Percentiles rank a stretch among this genome's conserved stretches.
These are phyloP conservation scores for Ceratobasidium sp. DNA, from an alignment of 1,284 basidiomycete species.

Conservation along the genomic window DNA sequence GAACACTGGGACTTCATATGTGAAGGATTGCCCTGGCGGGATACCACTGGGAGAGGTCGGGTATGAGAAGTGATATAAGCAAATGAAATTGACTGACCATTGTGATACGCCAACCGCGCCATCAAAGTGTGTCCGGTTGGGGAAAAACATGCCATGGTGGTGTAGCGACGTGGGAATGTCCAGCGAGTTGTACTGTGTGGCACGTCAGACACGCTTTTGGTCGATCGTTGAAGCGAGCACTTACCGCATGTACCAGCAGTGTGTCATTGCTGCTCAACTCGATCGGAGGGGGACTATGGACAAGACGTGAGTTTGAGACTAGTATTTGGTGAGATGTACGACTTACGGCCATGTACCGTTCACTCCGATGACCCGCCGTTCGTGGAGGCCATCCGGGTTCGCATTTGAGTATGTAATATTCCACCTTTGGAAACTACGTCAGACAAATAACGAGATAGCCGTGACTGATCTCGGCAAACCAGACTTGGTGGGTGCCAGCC, in stretches of 20 bases:
- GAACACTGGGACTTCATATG: constrained; percentile 82
- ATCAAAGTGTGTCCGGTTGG: constrained; percentile 84
- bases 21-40: constrained; percentile 74
- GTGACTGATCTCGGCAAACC: constrained; percentile 13
- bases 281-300: constrained; percentile 75
- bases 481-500: constrained; percentile 41
- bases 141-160: constrained; percentile 95
- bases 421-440: constrained; percentile 56
- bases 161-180: constrained; percentile 71
- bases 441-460: not conserved
- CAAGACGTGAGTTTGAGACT: not conserved
- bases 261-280: constrained; percentile 75
- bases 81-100: constrained; percentile 60
- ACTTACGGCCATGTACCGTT: constrained; percentile 91
- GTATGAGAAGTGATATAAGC: not conserved
- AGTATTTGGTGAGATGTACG: constrained; percentile 12
- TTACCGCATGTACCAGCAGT: constrained; percentile 70
- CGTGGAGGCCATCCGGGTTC: constrained; percentile 77
- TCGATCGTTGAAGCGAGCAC: constrained; percentile 6
- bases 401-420: constrained; percentile 74
- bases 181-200: constrained; percentile 63
- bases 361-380: constrained; percentile 81
- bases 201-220: not conserved
- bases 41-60: constrained; percentile 66
- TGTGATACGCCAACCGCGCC: constrained; percentile 84